Percentiles rank a stretch among this genome's conserved stretches.
These are phyloP conservation scores for Metarhizium robertsii DNA, from an alignment of 2,329 filamentous ascomycete species.

Conservation along the genomic window DNA sequence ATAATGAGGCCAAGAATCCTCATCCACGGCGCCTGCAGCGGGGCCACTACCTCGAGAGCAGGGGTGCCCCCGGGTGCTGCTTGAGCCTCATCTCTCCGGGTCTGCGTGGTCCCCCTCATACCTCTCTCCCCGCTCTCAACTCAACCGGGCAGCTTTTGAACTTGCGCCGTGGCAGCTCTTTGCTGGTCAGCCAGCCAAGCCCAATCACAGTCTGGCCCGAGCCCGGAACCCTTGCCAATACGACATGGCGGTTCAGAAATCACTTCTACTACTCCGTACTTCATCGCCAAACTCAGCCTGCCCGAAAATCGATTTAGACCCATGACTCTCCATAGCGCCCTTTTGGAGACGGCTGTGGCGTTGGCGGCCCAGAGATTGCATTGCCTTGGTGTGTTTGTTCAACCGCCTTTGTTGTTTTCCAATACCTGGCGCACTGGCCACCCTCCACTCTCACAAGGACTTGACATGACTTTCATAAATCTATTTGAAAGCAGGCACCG, in stretches of 20 bases:
- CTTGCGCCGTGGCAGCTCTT: too few relatives aligned
- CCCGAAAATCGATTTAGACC: too few relatives aligned
- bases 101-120: conserved; percentile 1
- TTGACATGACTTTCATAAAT: not conserved
- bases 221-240: too few relatives aligned
- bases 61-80: not conserved
- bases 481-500: not conserved
- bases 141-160: not conserved
- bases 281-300: too few relatives aligned
- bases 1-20: not conserved
- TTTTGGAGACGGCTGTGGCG: not conserved
- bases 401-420: not conserved
- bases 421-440: not conserved
- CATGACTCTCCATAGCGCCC: not conserved
- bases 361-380: not conserved
- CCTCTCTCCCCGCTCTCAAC: not conserved
- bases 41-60: not conserved
- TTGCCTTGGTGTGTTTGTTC: not conserved
- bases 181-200: not conserved
- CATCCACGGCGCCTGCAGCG: not conserved
- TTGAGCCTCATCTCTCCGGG: conserved; percentile 7
- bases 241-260: too few relatives aligned
- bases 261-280: too few relatives aligned
- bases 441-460: not conserved
- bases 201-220: not conserved